Evolutionary conservation across 768 basidiomycete genomes (phyloP), one percentile per base, ranked within the genome.

Genomic region (Russula emetica): DNA sequence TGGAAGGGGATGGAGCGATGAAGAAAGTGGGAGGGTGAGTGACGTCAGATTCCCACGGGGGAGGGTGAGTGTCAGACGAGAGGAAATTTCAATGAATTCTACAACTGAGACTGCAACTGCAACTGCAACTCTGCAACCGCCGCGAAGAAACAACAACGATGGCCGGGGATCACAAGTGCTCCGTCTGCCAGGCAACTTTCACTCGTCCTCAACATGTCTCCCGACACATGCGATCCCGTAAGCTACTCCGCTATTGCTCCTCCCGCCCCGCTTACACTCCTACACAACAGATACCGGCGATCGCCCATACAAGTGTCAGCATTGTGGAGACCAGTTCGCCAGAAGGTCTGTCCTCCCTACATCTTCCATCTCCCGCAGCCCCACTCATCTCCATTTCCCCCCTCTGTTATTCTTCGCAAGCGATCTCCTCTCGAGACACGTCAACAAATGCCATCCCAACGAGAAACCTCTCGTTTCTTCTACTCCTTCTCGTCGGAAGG

Each of bases 191-290:
- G 67, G 88, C 92, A 0, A 92, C 90, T 0, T 94, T 94, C 69
- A 94, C 92, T 26, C 82, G 91, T 58, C 91, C 91, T 32, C 91
- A 93, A 71, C 91, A 94, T 83, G 92, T 94, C 53, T 89, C 90
- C 0, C 78, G 91, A 55, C 92, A 92, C 75, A 92, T 93, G 90
- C 85, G 91, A 74, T 92, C 90, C 69, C 91, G 90, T 92, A 78
- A 77, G 90, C 85, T 53, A 65, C 55, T 58, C 64, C 58, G 60
- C 55, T 53, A 47, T 20, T 50, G 50, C 64, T 64, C 69, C 36
- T 52, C 53, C 50, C 40, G 51, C 63, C 53, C 61, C 40, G 52
- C 49, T 50, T 32, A 6, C 32, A 22, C 55, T 36, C 45, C 58
- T 57, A 44, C 28, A 11, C 18, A 4, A 34, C 76, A 92, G 91